phyloP scores from a whole-genome alignment of 169 alveolate species.

The Cryptosporidium tyzzeri region DNA sequence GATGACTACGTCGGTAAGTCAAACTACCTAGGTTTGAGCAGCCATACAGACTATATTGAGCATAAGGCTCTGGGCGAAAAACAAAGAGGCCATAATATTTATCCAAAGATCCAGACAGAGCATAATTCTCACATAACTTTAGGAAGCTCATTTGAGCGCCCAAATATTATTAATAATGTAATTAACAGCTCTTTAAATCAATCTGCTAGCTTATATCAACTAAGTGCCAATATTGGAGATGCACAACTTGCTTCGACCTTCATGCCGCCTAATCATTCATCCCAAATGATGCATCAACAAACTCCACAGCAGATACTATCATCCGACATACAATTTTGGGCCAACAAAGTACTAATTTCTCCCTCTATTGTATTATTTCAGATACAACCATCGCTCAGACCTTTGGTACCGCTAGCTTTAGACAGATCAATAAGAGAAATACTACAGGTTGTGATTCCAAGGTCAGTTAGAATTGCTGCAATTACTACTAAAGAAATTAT shows the following conservation, averaged over 20 bases:
- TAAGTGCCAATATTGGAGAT: background rate
- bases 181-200: constrained; percentile 8
- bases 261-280: constrained; percentile 62
- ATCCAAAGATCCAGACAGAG: constrained; percentile 48
- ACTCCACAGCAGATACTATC: constrained; percentile 74
- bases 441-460: constrained; percentile 86
- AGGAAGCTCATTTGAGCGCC: constrained; percentile 58
- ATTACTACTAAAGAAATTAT: constrained; percentile 95
- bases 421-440: constrained; percentile 95
- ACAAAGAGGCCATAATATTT: constrained; percentile 30
- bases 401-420: constrained; percentile 94
- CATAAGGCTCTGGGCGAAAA: constrained; percentile 44
- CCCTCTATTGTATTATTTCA: constrained; percentile 91
- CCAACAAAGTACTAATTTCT: constrained; percentile 80
- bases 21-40: constrained; percentile 24
- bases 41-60: constrained; percentile 13
- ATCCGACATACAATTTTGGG: constrained; percentile 65
- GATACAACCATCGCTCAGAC: constrained; percentile 88
- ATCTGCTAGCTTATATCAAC: background rate
- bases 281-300: constrained; percentile 76
- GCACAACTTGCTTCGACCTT: constrained; percentile 62
- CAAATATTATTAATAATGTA: constrained; percentile 20
- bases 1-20: constrained; percentile 71
- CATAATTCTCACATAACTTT: background rate
- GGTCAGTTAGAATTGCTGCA: constrained; percentile 94